These are phyloP conservation scores for Fagopyrum esculentum DNA, from an alignment of 148 eudicot species.

Conservation along the genomic window DNA sequence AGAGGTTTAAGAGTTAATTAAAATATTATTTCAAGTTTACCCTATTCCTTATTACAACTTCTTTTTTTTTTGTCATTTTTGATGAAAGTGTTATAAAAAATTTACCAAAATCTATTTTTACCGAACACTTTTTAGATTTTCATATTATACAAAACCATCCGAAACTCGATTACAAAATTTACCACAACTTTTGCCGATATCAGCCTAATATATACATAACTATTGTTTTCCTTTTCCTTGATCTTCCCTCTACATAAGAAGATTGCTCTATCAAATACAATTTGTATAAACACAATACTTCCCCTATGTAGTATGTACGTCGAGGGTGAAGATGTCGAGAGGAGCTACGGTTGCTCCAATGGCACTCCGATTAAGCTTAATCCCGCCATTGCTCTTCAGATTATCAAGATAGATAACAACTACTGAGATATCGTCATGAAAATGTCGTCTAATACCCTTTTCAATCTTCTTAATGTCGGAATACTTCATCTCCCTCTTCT, in stretches of 20 bases:
- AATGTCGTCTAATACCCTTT: conserved; percentile 23
- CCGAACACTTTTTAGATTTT: too few relatives aligned
- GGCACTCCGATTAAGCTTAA: not conserved
- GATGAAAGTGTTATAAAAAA: too few relatives aligned
- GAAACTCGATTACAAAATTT: too few relatives aligned
- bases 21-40: too few relatives aligned
- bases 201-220: not conserved
- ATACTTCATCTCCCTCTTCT: conserved; percentile 28
- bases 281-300: not conserved
- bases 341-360: not conserved
- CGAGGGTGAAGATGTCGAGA: conserved; percentile 9
- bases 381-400: not conserved
- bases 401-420: conserved; percentile 19
- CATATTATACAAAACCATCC: not conserved
- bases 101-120: too few relatives aligned
- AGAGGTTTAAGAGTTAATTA: too few relatives aligned
- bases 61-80: too few relatives aligned
- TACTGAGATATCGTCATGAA: conserved; percentile 31
- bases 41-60: too few relatives aligned
- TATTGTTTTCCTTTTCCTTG: not conserved
- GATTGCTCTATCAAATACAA: not conserved
- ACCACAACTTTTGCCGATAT: not conserved
- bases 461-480: conserved; percentile 25
- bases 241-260: not conserved
- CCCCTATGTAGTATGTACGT: not conserved